These are phyloP conservation scores for Fusarium globosum DNA, from an alignment of 2,329 filamentous ascomycete species.

Conservation along the genomic window DNA sequence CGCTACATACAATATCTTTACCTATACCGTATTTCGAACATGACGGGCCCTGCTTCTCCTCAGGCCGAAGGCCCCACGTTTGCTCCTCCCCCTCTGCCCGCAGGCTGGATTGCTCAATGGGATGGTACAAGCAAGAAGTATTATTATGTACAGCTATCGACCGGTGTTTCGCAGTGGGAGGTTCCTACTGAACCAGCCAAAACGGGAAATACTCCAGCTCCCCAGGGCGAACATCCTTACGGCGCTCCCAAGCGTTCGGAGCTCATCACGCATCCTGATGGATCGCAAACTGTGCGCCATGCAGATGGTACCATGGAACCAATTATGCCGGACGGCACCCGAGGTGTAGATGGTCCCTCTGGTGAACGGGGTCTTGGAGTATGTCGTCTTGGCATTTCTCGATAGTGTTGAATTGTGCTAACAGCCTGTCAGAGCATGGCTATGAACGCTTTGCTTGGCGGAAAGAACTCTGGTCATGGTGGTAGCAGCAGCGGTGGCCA, in stretches of 20 bases:
- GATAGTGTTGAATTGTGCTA: constrained; percentile 16
- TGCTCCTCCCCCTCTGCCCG: constrained; percentile 69
- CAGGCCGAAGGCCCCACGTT: constrained; percentile 69
- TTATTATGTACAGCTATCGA: constrained; percentile 78
- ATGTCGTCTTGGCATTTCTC: constrained; percentile 51
- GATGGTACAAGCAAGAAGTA: constrained; percentile 73
- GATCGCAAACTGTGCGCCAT: constrained; percentile 69
- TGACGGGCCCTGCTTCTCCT: constrained; percentile 69
- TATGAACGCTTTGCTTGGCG: constrained; percentile 67
- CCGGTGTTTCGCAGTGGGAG: constrained; percentile 80
- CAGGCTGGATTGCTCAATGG: constrained; percentile 78
- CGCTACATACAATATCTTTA: constrained; percentile 19
- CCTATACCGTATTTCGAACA: constrained; percentile 43
- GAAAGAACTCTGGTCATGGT: constrained; percentile 52
- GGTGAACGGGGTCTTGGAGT: constrained; percentile 74
- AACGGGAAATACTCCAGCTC: constrained; percentile 68
- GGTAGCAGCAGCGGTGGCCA: constrained; percentile 46
- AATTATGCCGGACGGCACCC: constrained; percentile 62
- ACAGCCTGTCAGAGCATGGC: constrained; percentile 61
- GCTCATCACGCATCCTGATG: constrained; percentile 72
- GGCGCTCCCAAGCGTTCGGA: constrained; percentile 64
- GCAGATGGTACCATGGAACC: constrained; percentile 72
- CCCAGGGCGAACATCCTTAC: constrained; percentile 70
- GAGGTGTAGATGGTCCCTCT: constrained; percentile 62
- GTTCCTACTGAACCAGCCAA: constrained; percentile 73